Percentiles rank a stretch among this genome's conserved stretches.
Evolutionary conservation across 768 basidiomycete species (phyloP).

Genomic region (Hericium coralloides): DNA sequence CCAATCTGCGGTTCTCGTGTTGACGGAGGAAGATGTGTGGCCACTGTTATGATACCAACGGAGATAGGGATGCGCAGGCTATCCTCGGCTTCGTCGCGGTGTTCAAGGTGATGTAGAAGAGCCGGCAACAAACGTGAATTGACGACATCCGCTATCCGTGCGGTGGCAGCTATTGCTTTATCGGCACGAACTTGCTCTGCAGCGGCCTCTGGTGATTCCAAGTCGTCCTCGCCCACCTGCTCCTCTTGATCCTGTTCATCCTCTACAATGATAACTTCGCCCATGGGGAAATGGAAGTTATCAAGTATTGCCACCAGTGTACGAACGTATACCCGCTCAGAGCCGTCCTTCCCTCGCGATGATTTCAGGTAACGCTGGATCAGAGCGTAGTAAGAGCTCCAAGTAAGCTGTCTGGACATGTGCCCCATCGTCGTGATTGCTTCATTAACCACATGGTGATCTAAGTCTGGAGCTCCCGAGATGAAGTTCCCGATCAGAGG

Average conservation of each 20-base stretch:
- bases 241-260: slow-evolving; percentile 15
- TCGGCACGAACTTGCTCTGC: background rate
- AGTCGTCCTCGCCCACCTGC: slow-evolving; percentile 15
- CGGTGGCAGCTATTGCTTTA: slow-evolving; percentile 9
- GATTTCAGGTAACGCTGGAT: slow-evolving; percentile 77
- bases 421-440: slow-evolving; percentile 74
- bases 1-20: slow-evolving; percentile 60
- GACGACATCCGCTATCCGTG: slow-evolving; percentile 64
- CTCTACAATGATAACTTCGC: slow-evolving; percentile 35
- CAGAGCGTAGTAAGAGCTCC: slow-evolving; percentile 76
- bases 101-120: slow-evolving; percentile 74
- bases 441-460: slow-evolving; percentile 87
- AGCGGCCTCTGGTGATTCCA: background rate
- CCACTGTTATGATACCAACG: slow-evolving; percentile 78
- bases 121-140: slow-evolving; percentile 67
- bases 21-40: slow-evolving; percentile 63
- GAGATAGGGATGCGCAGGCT: slow-evolving; percentile 82
- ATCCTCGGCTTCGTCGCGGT: slow-evolving; percentile 75
- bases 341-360: slow-evolving; percentile 54
- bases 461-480: slow-evolving; percentile 45
- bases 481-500: slow-evolving; percentile 84
- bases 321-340: slow-evolving; percentile 78
- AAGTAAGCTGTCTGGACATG: slow-evolving; percentile 67
- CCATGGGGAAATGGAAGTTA: slow-evolving; percentile 87
- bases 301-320: slow-evolving; percentile 78